Evolutionary conservation across 345 rosid species (phyloP), one percentile per base, ranked within the genome.

Genomic region (Isatis tinctoria): DNA sequence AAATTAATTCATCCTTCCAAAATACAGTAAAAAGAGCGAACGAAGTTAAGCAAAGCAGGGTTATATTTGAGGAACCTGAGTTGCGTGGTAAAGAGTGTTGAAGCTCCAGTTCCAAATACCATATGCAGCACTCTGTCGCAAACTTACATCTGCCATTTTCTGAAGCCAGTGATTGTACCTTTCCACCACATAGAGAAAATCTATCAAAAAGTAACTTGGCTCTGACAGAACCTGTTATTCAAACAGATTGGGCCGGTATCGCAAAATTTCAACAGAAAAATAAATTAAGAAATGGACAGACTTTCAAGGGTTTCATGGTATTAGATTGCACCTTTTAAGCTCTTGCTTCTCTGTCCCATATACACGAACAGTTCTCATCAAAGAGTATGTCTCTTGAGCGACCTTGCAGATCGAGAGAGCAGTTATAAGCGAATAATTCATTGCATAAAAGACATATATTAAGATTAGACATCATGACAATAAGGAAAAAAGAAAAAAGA

Each of bases 81-180:
- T 90, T 35, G 97, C 86, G 78, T 91, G 97, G 83, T 91, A 91
- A 71, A 94, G 93, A 64, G 89, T 83, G 77, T 90, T 90, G 88
- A 88, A 94, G 84, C 87, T 85, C 81, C 85, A 83, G 67, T 85
- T 94, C 98, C 98, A 94, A 68, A 90, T 80, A 57, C 98, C 98
- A 88, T 85, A 88, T 36, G 98, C 98, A 80, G 93, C 95, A 87
- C 98, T 94, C 82, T 94, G 97, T 68, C 95, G 86, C 79, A 94
- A 80, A 82, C 92, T 91, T 79, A 91, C 82, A 81, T 80, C 86
- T 61, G 96, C 96, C 81, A 91, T 69, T 81, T 86, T 94, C 56
- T 82, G 87, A 48, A 91, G 88, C 95, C 93, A 94, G 32, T 74
- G 80, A 44, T 83, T 82, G 83, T 90, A 94, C 89, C 98, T 94